Percentiles rank a stretch among this genome's conserved stretches.
Evolutionary conservation across 164 flowering plant species (phyloP).

Genomic region (Taxillus chinensis): DNA sequence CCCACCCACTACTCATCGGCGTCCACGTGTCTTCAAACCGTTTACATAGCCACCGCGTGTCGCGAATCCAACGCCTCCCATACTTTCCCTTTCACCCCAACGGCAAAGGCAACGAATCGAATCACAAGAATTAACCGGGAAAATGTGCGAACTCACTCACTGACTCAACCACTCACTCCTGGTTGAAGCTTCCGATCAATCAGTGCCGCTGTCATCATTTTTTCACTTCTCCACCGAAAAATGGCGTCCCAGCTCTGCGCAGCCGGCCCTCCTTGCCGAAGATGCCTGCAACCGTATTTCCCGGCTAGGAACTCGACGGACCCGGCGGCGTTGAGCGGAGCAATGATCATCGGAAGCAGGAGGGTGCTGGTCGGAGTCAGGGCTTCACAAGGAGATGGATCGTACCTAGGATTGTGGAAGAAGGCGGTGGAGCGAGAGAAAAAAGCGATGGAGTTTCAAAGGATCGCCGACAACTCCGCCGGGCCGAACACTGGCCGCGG

Average conservation of each 20-base stretch:
- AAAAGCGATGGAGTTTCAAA: slow-evolving; percentile 47
- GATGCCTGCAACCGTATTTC: slow-evolving; percentile 1
- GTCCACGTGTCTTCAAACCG: too few species aligned
- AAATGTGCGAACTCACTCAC: too few species aligned
- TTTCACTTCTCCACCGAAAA: background rate
- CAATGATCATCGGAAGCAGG: background rate
- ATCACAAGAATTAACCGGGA: too few species aligned
- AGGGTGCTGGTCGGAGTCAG: slow-evolving; percentile 11
- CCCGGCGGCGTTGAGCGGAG: background rate
- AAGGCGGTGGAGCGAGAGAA: slow-evolving; percentile 49
- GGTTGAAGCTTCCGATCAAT: too few species aligned
- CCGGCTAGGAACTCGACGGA: background rate
- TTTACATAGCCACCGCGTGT: too few species aligned
- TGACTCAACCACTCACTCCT: too few species aligned
- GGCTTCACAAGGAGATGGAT: slow-evolving; percentile 31
- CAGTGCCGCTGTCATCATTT: too few species aligned
- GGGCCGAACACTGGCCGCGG: slow-evolving; percentile 1
- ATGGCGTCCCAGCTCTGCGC: slow-evolving; percentile 22
- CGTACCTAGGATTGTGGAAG: slow-evolving; percentile 87
- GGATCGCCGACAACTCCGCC: slow-evolving; percentile 25
- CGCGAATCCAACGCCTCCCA: too few species aligned
- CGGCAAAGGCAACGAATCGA: too few species aligned
- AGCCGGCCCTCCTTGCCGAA: slow-evolving; percentile 6
- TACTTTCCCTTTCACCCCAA: too few species aligned
- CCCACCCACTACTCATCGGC: too few species aligned